Conservation (phyloP, 305 asterid species). For the Fraxinus latifolia region DNA sequence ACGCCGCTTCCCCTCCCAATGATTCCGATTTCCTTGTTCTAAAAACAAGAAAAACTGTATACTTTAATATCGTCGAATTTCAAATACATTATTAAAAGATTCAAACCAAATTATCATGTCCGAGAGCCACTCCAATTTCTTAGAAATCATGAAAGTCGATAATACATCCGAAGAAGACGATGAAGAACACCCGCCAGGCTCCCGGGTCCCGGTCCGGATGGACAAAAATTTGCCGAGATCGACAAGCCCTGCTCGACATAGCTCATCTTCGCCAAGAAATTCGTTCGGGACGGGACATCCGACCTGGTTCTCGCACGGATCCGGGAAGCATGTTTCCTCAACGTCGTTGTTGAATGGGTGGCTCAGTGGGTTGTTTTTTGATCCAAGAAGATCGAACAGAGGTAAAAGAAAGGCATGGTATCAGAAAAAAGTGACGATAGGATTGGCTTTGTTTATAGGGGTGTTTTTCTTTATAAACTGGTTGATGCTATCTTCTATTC, state of each 20-base stretch:
- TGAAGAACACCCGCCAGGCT: constrained; percentile 20
- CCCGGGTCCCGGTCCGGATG: constrained; percentile 20
- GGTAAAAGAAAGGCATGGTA: constrained; percentile 50
- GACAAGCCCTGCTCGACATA: constrained; percentile 35
- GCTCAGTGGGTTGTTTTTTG: constrained; percentile 27
- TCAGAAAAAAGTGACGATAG: constrained; percentile 36
- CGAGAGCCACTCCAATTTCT: constrained; percentile 13
- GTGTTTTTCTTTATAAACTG: constrained; percentile 54
- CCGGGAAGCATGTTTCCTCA: constrained; percentile 26
- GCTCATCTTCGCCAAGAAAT: constrained; percentile 33
- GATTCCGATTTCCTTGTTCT: constrained; percentile 13
- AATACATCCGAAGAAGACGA: constrained; percentile 21
- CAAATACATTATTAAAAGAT: not conserved
- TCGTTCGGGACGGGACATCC: constrained; percentile 31
- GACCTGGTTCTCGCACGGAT: constrained; percentile 17
- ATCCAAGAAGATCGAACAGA: constrained; percentile 32
- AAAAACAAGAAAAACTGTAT: not conserved
- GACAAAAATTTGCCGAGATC: constrained; percentile 12
- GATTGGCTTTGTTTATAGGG: constrained; percentile 43
- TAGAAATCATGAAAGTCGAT: constrained; percentile 21
- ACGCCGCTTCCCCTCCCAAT: constrained; percentile 3
- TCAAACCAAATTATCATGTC: not conserved
- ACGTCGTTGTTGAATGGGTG: constrained; percentile 29
- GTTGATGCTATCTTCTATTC: constrained; percentile 86
- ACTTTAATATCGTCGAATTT: not conserved